Percentiles rank a stretch among this genome's conserved stretches.
Evolutionary conservation across 495 filamentous ascomycete species (phyloP).

Genomic region (Tuber borchii): DNA sequence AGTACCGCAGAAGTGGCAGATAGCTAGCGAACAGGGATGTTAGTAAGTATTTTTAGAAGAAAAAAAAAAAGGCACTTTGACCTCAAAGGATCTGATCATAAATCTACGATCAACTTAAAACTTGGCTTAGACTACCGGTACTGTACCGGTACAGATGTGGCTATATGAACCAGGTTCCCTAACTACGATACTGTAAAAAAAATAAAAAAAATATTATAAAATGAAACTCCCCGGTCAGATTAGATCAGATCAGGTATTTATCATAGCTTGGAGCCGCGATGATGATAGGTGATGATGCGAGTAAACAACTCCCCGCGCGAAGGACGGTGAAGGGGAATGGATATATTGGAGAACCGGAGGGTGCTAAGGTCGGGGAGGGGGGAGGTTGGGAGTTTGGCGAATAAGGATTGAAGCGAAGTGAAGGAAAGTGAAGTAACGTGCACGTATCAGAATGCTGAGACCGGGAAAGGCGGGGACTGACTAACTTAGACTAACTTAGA

Average conservation of each 20-base stretch:
- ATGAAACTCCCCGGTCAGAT: not conserved
- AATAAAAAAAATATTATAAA: too few relatives aligned
- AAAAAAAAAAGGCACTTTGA: not conserved
- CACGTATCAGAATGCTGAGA: conserved; percentile 2
- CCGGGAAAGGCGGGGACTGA: not conserved
- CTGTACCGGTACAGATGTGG: not conserved
- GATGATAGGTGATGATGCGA: not conserved
- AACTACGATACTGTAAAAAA: not conserved
- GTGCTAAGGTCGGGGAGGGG: not conserved
- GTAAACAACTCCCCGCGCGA: conserved; percentile 12
- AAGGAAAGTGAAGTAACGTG: not conserved
- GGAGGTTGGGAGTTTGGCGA: not conserved
- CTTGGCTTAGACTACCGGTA: not conserved
- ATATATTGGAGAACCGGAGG: conserved; percentile 9
- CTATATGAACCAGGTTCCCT: not conserved
- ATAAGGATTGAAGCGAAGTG: not conserved
- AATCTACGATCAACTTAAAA: not conserved
- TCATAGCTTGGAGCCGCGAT: not conserved
- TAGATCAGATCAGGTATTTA: not conserved
- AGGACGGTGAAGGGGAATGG: conserved; percentile 2
- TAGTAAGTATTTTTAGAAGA: not conserved
- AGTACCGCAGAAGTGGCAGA: not conserved
- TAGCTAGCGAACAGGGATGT: not conserved
- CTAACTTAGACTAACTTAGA: not conserved
- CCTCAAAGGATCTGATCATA: not conserved